Percentiles rank a stretch among this genome's conserved stretches.
Conservation (phyloP, 352 stramenopile genomes). For the Pythium brassicae region DNA sequence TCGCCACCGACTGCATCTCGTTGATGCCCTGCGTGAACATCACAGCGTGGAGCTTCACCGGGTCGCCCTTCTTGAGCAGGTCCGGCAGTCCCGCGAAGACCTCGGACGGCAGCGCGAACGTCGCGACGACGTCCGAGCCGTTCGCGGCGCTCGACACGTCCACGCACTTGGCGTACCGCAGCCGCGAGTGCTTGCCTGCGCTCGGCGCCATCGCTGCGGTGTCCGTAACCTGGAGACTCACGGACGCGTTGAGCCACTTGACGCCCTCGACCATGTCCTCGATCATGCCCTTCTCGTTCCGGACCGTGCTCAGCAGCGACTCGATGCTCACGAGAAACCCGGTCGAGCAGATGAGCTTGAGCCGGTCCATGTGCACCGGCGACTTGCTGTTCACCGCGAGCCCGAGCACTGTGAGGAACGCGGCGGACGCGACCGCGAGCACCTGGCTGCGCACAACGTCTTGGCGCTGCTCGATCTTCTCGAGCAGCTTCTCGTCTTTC, state of each 20-base stretch:
- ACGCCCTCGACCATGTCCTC: slow-evolving; percentile 88
- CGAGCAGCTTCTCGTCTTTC: slow-evolving; percentile 41
- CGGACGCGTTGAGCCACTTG: slow-evolving; percentile 72
- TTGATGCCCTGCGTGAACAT: slow-evolving; percentile 92
- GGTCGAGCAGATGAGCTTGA: slow-evolving; percentile 62
- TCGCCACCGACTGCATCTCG: slow-evolving; percentile 91
- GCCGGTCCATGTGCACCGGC: slow-evolving; percentile 44
- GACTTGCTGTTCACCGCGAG: slow-evolving; percentile 60
- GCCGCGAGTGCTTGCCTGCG: slow-evolving; percentile 30
- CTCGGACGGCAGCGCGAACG: slow-evolving; percentile 57
- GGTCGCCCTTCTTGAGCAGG: slow-evolving; percentile 58
- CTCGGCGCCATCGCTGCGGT: slow-evolving; percentile 15
- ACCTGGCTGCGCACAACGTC: slow-evolving; percentile 79
- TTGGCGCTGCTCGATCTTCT: slow-evolving; percentile 74
- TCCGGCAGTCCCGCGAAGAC: slow-evolving; percentile 54
- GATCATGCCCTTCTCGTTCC: slow-evolving; percentile 96
- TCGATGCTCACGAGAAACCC: slow-evolving; percentile 92
- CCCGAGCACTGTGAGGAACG: slow-evolving; percentile 68
- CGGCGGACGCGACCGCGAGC: slow-evolving; percentile 61
- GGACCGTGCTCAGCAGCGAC: slow-evolving; percentile 91
- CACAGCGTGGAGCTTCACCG: slow-evolving; percentile 71
- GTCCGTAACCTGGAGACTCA: slow-evolving; percentile 69
- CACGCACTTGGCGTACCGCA: slow-evolving; percentile 77
- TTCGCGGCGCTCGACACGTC: slow-evolving; percentile 49
- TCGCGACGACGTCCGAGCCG: slow-evolving; percentile 57